phyloP scores from a whole-genome alignment of 1,284 basidiomycete species.

The Puccinia triticina region DNA sequence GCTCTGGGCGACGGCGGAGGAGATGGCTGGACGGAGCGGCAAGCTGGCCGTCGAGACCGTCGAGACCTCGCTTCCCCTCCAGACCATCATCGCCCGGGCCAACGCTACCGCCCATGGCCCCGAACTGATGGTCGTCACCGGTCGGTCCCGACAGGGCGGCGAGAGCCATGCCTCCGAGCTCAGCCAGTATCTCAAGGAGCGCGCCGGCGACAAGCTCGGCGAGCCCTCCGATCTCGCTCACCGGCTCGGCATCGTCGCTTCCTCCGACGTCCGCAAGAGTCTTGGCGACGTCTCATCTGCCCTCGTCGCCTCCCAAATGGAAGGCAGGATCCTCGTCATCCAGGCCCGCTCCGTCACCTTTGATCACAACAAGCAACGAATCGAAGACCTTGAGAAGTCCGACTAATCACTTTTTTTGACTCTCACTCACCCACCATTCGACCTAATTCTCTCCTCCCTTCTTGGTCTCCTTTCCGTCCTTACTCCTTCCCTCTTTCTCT shows the following conservation, averaged over 20 bases:
- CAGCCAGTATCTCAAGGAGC: constrained; percentile 35
- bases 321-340: constrained; percentile 24
- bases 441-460: neutral
- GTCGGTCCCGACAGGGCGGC: constrained; percentile 37
- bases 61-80: constrained; percentile 27
- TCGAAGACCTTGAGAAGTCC: constrained; percentile 16
- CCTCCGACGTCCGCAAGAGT: constrained; percentile 44
- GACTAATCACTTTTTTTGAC: neutral
- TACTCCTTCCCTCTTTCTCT: too few species aligned
- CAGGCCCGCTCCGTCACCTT: constrained; percentile 29
- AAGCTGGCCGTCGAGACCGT: constrained; percentile 23
- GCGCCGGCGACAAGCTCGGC: constrained; percentile 3
- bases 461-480: neutral
- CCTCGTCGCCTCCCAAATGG: constrained; percentile 28
- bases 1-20: constrained; percentile 3
- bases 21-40: neutral
- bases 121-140: constrained; percentile 29
- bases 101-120: neutral
- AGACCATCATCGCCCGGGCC: constrained; percentile 9
- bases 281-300: constrained; percentile 44
- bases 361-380: neutral
- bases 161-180: constrained; percentile 38
- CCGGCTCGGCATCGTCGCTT: constrained; percentile 29
- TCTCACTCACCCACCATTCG: neutral
- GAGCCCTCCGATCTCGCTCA: constrained; percentile 5